Conservation (phyloP, 257 asterid genomes). For the Solanum tarijense region DNA sequence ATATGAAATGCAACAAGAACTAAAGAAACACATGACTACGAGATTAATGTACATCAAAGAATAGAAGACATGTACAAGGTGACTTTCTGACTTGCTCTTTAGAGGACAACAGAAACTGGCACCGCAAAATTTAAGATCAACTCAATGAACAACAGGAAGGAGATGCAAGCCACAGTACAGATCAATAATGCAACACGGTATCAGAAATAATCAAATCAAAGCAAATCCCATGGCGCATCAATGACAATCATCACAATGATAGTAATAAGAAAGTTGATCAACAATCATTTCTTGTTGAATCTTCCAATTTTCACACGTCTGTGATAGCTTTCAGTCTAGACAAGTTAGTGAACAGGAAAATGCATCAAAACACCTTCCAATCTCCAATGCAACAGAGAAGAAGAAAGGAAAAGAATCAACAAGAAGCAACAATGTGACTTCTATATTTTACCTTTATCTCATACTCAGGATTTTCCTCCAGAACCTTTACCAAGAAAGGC, state of each 20-base stretch:
- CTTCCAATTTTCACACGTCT: background rate
- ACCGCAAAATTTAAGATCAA: background rate
- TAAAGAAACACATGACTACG: background rate
- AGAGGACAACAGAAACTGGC: background rate
- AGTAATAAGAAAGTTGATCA: background rate
- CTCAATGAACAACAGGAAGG: background rate
- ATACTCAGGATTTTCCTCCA: conserved; percentile 55
- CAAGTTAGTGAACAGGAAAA: background rate
- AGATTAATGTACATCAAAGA: background rate
- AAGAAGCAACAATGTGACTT: background rate
- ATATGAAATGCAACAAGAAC: background rate
- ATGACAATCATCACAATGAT: background rate
- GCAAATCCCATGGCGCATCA: background rate
- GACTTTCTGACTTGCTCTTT: background rate
- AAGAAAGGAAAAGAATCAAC: background rate
- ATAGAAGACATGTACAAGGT: background rate
- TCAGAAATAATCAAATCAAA: background rate
- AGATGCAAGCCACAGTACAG: background rate
- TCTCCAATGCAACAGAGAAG: background rate
- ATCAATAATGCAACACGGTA: background rate
- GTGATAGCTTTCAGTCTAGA: background rate
- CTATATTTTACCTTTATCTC: conserved; percentile 45
- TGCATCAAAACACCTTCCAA: background rate
- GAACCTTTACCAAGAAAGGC: conserved; percentile 59
- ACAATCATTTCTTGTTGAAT: background rate